Base-by-base conservation (phyloP, 148 eudicot species). In the Camellia lanceoleosa region DNA sequence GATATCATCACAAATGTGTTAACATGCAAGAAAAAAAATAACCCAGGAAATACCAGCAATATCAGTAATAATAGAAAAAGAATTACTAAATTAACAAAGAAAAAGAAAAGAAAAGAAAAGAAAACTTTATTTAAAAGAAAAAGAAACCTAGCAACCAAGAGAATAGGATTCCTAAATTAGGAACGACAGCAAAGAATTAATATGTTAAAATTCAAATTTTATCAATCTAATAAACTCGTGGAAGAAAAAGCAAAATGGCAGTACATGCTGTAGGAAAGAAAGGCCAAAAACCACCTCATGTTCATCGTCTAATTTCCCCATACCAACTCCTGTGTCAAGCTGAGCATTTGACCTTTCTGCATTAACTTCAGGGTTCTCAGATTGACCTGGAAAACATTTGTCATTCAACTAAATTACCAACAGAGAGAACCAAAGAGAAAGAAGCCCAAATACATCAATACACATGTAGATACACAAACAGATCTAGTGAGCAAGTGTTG, bases 281-380 rank as follows among this genome's bases (percentile, higher is more conserved):
- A 7, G 46, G 19, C 41, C 12, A 38, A 64, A 61, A 8, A 66
- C 23, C 87, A 93, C 97, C 97, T 93, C 83, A 65, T 52, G 56
- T 56, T 44, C 80, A 71, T 81, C 75, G 79, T 81, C 80, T 41
- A 49, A 19, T 60, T 78, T 83, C 42, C 69, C 86, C 56, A 62
- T 77, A 71, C 60, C 84, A 65, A 62, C 80, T 83, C 43, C 85
- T 41, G 83, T 51, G n/a, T 81, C 87, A 66, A 56, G 77, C 79
- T 67, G 81, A 49, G 74, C 68, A 79, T 81, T 83, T 55, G 76
- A 67, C 46, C 56, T 85, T 59, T 84, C 88, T 56, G 77, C 86
- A 79, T 74, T 85, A 77, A 70, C 83, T 83, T 80, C 87, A 19
- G 71, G 71, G 18, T 80, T 64, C 58, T 91, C 84, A 64, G 74